These are phyloP conservation scores for Candida pseudoglaebosa DNA, from an alignment of 805 yeast genomes.

Conservation along the genomic window DNA sequence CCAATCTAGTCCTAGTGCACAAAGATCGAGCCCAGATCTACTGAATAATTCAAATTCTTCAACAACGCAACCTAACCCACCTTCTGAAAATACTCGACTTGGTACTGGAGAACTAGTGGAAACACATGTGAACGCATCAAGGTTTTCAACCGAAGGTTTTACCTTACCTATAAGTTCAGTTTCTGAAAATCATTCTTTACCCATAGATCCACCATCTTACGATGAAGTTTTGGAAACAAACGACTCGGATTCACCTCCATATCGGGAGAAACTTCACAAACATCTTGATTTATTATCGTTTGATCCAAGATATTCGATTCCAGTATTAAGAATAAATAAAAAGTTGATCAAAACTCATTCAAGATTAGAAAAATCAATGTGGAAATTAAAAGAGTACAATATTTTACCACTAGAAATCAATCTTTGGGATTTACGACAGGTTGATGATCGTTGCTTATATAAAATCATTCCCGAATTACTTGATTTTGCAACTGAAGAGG, in stretches of 20 bases:
- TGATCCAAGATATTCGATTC: slow-evolving; percentile 22
- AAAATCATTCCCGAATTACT: slow-evolving; percentile 18
- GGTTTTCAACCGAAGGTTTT: too few relatives aligned
- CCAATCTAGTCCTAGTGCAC: too few relatives aligned
- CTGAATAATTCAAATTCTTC: too few relatives aligned
- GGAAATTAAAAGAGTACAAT: slow-evolving; percentile 17
- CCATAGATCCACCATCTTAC: slow-evolving; percentile 6
- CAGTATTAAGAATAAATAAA: slow-evolving; percentile 21
- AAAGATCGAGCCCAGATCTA: too few relatives aligned
- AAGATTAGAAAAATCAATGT: slow-evolving; percentile 11
- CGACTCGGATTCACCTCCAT: slow-evolving; percentile 21
- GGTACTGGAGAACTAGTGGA: too few relatives aligned
- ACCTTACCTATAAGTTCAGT: too few relatives aligned
- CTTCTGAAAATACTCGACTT: too few relatives aligned
- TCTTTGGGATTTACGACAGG: slow-evolving; percentile 23
- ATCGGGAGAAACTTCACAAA: slow-evolving; percentile 20
- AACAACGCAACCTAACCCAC: too few relatives aligned
- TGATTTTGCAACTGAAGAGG: slow-evolving; percentile 1
- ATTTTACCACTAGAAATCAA: slow-evolving; percentile 20
- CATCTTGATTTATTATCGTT: slow-evolving; percentile 23
- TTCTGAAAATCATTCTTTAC: too few relatives aligned
- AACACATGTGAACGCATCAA: too few relatives aligned
- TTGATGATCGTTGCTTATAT: slow-evolving; percentile 25
- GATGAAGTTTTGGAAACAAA: slow-evolving; percentile 10
- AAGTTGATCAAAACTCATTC: slow-evolving; percentile 12